Conservation (phyloP, 805 yeast species). For the Myxozyma geophila region DNA sequence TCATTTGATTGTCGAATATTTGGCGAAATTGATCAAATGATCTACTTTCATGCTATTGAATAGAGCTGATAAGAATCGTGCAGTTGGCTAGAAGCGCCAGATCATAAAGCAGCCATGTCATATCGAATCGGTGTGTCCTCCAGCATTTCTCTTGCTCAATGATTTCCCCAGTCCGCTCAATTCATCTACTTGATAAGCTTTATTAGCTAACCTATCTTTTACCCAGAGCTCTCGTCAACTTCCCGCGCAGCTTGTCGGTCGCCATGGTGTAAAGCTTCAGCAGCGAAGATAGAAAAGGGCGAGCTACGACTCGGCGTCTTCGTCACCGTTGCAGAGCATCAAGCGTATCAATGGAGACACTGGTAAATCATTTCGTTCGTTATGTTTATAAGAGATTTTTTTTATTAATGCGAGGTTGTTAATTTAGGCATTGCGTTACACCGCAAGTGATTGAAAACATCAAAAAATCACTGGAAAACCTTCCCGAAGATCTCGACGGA, state of each 20-base stretch:
- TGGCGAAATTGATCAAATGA: too few species aligned
- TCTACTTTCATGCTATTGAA: too few species aligned
- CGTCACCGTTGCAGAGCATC: constrained; percentile 25
- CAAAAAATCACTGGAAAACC: constrained; percentile 12
- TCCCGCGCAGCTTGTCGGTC: constrained; percentile 34
- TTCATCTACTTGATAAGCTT: not conserved
- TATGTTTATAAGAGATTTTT: not conserved
- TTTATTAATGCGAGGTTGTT: not conserved
- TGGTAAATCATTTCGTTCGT: constrained; percentile 20
- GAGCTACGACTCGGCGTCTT: constrained; percentile 36
- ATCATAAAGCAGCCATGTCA: constrained; percentile 5
- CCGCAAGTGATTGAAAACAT: constrained; percentile 33
- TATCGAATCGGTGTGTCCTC: constrained; percentile 20
- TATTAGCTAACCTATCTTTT: not conserved
- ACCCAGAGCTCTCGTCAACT: constrained; percentile 27
- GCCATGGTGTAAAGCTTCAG: constrained; percentile 20
- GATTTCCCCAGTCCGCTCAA: too few species aligned
- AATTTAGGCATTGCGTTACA: constrained; percentile 33
- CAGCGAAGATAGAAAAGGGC: constrained; percentile 32
- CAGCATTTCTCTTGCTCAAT: not conserved
- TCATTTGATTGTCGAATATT: too few species aligned
- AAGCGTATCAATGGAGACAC: constrained; percentile 37
- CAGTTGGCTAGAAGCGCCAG: not conserved
- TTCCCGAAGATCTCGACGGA: constrained; percentile 34
- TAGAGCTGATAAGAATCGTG: not conserved